Percentiles rank a stretch among this genome's conserved stretches.
These are phyloP conservation scores for Coprinopsis cinerea DNA, from an alignment of 768 basidiomycete genomes.

Conservation along the genomic window DNA sequence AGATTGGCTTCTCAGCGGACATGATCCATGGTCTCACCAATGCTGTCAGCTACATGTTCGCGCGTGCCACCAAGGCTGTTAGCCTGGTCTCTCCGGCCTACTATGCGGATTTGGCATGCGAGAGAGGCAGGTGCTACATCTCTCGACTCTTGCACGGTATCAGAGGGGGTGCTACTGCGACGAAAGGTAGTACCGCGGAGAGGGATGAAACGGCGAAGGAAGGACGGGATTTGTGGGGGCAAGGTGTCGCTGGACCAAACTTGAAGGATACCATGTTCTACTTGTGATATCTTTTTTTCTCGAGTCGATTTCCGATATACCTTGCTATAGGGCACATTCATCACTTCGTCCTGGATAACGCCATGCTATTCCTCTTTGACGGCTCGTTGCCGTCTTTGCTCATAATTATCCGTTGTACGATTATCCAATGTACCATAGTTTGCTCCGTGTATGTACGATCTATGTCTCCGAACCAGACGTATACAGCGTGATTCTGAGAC, in stretches of 20 bases:
- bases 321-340: no score
- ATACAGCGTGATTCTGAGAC: no score
- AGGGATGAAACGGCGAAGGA: slow-evolving; percentile 50
- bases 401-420: no score
- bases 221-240: slow-evolving; percentile 49
- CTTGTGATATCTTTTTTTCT: no score
- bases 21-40: slow-evolving; percentile 67
- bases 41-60: slow-evolving; percentile 70
- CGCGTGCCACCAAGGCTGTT: slow-evolving; percentile 83
- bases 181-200: slow-evolving; percentile 21
- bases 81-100: slow-evolving; percentile 78
- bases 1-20: slow-evolving; percentile 64
- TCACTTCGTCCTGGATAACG: no score
- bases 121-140: slow-evolving; percentile 66
- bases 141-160: slow-evolving; percentile 63
- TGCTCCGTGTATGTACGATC: no score
- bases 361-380: no score
- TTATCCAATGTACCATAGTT: no score
- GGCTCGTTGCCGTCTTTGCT: no score
- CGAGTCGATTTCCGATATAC: no score
- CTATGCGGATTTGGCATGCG: slow-evolving; percentile 68
- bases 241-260: slow-evolving; percentile 40
- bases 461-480: no score
- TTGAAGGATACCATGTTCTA: slow-evolving; percentile 77
- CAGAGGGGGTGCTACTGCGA: slow-evolving; percentile 1